These are phyloP conservation scores for Pleurotus ostreatus DNA, from an alignment of 768 basidiomycete genomes.

Conservation along the genomic window DNA sequence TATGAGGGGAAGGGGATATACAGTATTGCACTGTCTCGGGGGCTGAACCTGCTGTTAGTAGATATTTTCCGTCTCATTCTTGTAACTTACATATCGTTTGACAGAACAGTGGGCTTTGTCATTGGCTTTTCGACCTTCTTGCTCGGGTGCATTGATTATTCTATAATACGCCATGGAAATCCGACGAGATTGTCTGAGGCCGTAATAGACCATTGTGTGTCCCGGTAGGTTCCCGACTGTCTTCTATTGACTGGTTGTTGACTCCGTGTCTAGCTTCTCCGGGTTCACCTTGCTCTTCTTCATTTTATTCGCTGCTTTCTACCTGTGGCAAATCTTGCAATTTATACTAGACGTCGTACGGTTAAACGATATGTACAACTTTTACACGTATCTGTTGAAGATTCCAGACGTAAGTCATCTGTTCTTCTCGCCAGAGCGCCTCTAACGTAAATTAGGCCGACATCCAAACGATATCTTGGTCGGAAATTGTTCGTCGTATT, in stretches of 20 bases:
- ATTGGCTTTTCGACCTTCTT: slow-evolving; percentile 98
- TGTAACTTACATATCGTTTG: slow-evolving; percentile 17
- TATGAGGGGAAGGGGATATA: slow-evolving; percentile 97
- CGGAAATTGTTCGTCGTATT: slow-evolving; percentile 88
- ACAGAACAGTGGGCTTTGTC: slow-evolving; percentile 95
- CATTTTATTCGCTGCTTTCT: slow-evolving; percentile 81
- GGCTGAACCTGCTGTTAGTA: slow-evolving; percentile 92
- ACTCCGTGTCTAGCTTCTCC: slow-evolving; percentile 56
- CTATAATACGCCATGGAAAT: slow-evolving; percentile 64
- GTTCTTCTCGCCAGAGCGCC: slow-evolving; percentile 10
- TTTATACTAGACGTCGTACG: slow-evolving; percentile 73
- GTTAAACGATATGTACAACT: slow-evolving; percentile 92
- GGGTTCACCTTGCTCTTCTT: slow-evolving; percentile 84
- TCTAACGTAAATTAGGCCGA: slow-evolving; percentile 58
- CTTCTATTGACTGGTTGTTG: background rate
- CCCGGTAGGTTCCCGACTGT: slow-evolving; percentile 51
- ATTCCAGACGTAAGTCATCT: slow-evolving; percentile 80
- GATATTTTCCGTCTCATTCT: slow-evolving; percentile 15
- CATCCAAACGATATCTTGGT: slow-evolving; percentile 97
- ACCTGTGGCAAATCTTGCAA: slow-evolving; percentile 80
- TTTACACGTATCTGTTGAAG: slow-evolving; percentile 90
- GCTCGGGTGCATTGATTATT: slow-evolving; percentile 92
- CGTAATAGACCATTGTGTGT: slow-evolving; percentile 78
- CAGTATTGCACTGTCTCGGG: slow-evolving; percentile 86
- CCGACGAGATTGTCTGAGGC: slow-evolving; percentile 73